phyloP scores from a whole-genome alignment of 768 basidiomycete genomes.

The Leucosporidium scottii region DNA sequence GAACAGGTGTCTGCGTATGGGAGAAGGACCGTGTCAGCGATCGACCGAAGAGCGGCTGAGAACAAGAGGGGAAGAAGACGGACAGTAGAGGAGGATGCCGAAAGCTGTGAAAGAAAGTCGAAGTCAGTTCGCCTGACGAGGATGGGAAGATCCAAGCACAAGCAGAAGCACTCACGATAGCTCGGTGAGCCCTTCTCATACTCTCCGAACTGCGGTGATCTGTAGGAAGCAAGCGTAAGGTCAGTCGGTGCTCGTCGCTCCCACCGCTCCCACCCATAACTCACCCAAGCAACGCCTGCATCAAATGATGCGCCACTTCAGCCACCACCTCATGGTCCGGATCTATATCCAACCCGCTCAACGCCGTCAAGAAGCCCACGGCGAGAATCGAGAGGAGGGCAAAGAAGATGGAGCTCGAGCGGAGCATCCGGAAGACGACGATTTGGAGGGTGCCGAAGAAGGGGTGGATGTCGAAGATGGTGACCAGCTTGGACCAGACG shows the following conservation, averaged over 20 bases:
- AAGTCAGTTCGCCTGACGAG: no score
- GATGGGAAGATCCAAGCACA: no score
- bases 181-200: constrained; percentile 14
- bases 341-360: constrained; percentile 32
- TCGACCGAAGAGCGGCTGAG: no score
- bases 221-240: neutral
- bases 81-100: constrained; percentile 30
- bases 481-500: neutral
- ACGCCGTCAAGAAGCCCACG: constrained; percentile 42
- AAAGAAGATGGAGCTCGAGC: constrained; percentile 43
- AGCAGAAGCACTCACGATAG: constrained; percentile 6
- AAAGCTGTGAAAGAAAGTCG: constrained; percentile 2
- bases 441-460: constrained; percentile 39
- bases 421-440: constrained; percentile 44
- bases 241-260: neutral
- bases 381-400: constrained; percentile 38
- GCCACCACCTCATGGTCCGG: constrained; percentile 33
- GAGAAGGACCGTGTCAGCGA: no score
- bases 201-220: constrained; percentile 32
- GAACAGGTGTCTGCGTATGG: no score
- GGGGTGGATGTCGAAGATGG: constrained; percentile 35
- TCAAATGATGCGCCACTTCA: constrained; percentile 41
- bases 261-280: neutral
- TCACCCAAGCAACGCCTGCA: constrained; percentile 45
- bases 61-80: no score